Conservation (phyloP, 805 yeast genomes). For the Candida insectorum region DNA sequence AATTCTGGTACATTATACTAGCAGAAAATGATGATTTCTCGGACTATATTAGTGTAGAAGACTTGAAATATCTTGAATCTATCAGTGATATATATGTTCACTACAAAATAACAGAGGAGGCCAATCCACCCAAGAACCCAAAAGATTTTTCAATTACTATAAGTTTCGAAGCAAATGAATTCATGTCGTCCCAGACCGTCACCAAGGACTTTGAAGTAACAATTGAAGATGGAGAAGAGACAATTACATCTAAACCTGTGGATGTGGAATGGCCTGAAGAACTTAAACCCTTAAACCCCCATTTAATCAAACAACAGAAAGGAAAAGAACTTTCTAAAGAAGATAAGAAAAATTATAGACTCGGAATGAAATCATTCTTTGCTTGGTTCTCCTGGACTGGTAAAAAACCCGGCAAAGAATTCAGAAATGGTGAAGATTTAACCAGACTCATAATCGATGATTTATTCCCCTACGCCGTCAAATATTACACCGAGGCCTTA, state of each 20-base stretch:
- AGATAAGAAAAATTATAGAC: constrained; percentile 59
- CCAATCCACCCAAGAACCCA: constrained; percentile 20
- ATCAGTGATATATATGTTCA: constrained; percentile 62
- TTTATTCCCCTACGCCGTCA: constrained; percentile 79
- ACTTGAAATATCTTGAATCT: constrained; percentile 68
- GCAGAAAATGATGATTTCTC: constrained; percentile 84
- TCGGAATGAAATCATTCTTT: constrained; percentile 80
- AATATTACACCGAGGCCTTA: constrained; percentile 73
- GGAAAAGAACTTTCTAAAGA: constrained; percentile 39
- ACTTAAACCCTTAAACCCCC: constrained; percentile 55
- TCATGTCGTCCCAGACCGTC: constrained; percentile 55
- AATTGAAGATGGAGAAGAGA: constrained; percentile 53
- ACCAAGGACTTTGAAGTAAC: constrained; percentile 55
- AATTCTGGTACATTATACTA: constrained; percentile 84
- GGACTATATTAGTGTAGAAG: constrained; percentile 73
- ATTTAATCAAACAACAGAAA: constrained; percentile 38
- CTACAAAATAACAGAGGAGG: constrained; percentile 37
- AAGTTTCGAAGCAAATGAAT: constrained; percentile 43
- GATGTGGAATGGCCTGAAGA: constrained; percentile 68
- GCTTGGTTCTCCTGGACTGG: constrained; percentile 90
- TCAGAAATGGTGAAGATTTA: constrained; percentile 73
- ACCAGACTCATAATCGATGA: constrained; percentile 75
- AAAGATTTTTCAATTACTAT: constrained; percentile 61
- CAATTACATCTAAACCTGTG: constrained; percentile 51
- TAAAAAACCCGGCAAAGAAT: constrained; percentile 69